These are phyloP conservation scores for Sphagnum magellanicum DNA, from an alignment of 228 moss, liverwort and hornwort genomes.

Conservation along the genomic window DNA sequence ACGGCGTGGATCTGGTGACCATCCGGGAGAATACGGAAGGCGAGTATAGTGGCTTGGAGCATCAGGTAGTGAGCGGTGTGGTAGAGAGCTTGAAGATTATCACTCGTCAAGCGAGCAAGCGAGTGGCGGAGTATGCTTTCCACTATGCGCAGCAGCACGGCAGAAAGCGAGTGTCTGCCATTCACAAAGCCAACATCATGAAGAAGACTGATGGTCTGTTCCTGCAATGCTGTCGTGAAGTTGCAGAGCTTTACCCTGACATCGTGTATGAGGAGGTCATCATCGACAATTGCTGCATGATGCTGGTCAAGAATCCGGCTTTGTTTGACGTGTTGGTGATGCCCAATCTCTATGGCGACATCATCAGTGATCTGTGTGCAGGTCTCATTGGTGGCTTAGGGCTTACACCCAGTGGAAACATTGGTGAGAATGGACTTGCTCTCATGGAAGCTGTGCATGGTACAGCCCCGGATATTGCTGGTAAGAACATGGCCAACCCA, in stretches of 20 bases:
- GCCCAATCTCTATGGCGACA: constrained; percentile 91
- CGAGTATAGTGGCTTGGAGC: constrained; percentile 87
- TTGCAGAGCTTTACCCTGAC: constrained; percentile 61
- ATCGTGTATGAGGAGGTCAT: constrained; percentile 86
- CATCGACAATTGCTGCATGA: constrained; percentile 98
- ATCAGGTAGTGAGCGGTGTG: constrained; percentile 89
- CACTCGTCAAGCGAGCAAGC: constrained; percentile 72
- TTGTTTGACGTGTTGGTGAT: constrained; percentile 86
- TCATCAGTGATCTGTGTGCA: constrained; percentile 92
- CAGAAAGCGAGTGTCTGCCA: constrained; percentile 81
- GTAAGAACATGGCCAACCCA: constrained; percentile 89
- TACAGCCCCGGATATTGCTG: constrained; percentile 81
- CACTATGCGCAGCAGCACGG: constrained; percentile 70
- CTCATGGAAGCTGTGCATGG: constrained; percentile 94
- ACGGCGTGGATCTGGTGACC: constrained; percentile 79
- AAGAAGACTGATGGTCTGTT: constrained; percentile 91
- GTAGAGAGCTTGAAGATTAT: constrained; percentile 98
- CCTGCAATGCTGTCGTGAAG: constrained; percentile 86
- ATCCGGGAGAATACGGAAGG: constrained; percentile 89
- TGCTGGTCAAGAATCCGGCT: constrained; percentile 87
- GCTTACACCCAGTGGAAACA: constrained; percentile 84
- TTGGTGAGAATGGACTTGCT: constrained; percentile 72
- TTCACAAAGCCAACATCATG: constrained; percentile 94
- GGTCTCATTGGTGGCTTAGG: constrained; percentile 89
- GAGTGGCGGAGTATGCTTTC: constrained; percentile 86